A percentile compares a stretch with the other conserved stretches of the same genome.
Conservation (phyloP, 192 early-diverging fungal species). For the Blastocladiella britannica region DNA sequence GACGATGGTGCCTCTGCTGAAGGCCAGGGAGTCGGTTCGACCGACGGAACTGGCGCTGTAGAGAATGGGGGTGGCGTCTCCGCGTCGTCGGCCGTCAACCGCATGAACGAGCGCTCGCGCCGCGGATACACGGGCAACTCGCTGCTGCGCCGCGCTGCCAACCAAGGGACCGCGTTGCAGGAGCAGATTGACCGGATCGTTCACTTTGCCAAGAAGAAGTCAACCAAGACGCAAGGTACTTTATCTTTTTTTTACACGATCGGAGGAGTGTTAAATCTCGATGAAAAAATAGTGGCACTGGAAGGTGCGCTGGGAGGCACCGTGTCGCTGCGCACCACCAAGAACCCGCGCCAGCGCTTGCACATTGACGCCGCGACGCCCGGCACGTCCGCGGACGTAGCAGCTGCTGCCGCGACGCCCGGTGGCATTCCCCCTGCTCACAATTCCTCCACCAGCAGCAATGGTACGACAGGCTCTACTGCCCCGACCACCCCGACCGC, state of each 20-base stretch:
- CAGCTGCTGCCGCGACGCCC: too few species aligned
- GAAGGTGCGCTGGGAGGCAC: conserved; percentile 93
- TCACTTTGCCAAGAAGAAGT: conserved; percentile 68
- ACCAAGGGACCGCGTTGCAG: conserved; percentile 34
- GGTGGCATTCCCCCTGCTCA: too few species aligned
- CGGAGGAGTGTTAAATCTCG: background rate
- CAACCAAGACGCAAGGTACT: conserved; percentile 57
- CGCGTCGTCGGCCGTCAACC: conserved; percentile 1
- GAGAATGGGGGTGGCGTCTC: too few species aligned
- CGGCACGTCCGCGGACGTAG: too few species aligned
- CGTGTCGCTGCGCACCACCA: conserved; percentile 68
- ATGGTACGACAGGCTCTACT: too few species aligned
- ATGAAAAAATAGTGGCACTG: conserved; percentile 37
- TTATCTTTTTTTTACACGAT: background rate
- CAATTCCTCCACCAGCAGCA: too few species aligned
- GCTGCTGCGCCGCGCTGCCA: background rate
- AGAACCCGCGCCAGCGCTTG: conserved; percentile 71
- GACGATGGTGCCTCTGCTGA: too few species aligned
- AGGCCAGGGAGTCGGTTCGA: too few species aligned
- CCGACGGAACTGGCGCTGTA: too few species aligned
- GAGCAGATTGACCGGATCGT: conserved; percentile 93
- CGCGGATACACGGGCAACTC: conserved; percentile 4
- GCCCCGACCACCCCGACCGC: background rate
- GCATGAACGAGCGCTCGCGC: conserved; percentile 9
- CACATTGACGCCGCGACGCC: conserved; percentile 26